A percentile compares a stretch with the other conserved stretches of the same genome.
These are phyloP conservation scores for Picea abies DNA, from an alignment of 83 land plant genomes.

Conservation along the genomic window DNA sequence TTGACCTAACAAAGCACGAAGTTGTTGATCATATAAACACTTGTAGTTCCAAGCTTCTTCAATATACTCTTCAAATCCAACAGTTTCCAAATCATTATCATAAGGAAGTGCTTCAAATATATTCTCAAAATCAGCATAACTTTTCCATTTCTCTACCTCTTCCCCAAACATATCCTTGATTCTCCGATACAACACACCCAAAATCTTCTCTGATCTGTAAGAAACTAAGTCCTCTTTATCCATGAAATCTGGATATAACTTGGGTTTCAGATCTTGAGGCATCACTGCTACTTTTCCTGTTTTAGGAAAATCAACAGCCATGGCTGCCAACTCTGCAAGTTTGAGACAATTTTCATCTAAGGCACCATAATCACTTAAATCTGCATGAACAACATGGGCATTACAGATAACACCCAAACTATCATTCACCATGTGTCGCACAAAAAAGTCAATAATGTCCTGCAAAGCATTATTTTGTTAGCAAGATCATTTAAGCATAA, in stretches of 20 bases:
- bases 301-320: constrained; percentile 90
- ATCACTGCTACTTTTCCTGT: constrained; percentile 75
- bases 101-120: constrained; percentile 11
- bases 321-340: constrained; percentile 32
- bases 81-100: constrained; percentile 63
- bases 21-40: constrained; percentile 62
- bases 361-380: too few species aligned
- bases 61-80: constrained; percentile 55
- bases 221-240: constrained; percentile 63
- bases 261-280: constrained; percentile 67
- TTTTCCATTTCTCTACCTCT: constrained; percentile 47
- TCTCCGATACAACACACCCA: constrained; percentile 44
- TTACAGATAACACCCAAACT: constrained; percentile 58
- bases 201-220: constrained; percentile 68
- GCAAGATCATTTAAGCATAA: too few species aligned
- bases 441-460: constrained; percentile 82
- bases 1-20: constrained; percentile 61
- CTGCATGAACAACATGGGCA: too few species aligned
- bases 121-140: constrained; percentile 23
- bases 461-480: constrained; percentile 24
- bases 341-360: too few species aligned
- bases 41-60: constrained; percentile 69
- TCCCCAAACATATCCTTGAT: too few species aligned
- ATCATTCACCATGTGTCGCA: constrained; percentile 76
- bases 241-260: constrained; percentile 91